Conservation (phyloP, 164 flowering plant species). For the Aristolochia fimbriata region DNA sequence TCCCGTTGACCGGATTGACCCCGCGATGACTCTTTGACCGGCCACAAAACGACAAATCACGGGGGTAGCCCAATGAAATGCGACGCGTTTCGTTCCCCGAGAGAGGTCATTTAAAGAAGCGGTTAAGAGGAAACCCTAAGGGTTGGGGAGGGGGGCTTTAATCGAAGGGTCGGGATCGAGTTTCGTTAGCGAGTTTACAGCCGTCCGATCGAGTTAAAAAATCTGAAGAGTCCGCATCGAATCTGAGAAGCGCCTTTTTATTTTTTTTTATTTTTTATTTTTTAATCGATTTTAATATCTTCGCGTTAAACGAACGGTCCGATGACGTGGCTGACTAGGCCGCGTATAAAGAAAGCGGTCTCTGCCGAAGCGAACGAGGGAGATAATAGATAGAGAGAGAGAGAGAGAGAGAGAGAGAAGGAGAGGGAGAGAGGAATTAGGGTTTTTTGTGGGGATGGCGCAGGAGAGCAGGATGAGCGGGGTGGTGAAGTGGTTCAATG, state of each 20-base stretch:
- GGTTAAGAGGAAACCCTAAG: too few relatives aligned
- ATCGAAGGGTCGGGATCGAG: too few relatives aligned
- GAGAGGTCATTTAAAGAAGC: too few relatives aligned
- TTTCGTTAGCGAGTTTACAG: neutral
- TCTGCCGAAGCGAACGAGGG: neutral
- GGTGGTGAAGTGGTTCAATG: conserved; percentile 83
- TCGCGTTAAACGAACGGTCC: neutral
- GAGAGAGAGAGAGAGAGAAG: neutral
- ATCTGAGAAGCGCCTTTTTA: neutral
- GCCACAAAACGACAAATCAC: too few relatives aligned
- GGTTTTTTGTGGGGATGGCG: conserved; percentile 16
- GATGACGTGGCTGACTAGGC: neutral
- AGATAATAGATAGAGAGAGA: neutral
- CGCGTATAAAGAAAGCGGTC: neutral
- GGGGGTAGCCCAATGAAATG: too few relatives aligned
- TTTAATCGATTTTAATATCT: neutral
- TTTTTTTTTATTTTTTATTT: neutral
- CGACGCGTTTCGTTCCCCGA: too few relatives aligned
- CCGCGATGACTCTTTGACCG: too few relatives aligned
- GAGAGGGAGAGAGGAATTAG: neutral
- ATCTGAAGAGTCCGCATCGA: neutral
- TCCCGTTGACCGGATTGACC: too few relatives aligned
- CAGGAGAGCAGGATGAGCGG: conserved; percentile 31
- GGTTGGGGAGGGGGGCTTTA: too few relatives aligned
- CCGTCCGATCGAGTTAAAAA: neutral